Evolutionary conservation across 345 rosid genomes (phyloP), one percentile per base, ranked within the genome.

Genomic region (Gossypium ekmanianum): DNA sequence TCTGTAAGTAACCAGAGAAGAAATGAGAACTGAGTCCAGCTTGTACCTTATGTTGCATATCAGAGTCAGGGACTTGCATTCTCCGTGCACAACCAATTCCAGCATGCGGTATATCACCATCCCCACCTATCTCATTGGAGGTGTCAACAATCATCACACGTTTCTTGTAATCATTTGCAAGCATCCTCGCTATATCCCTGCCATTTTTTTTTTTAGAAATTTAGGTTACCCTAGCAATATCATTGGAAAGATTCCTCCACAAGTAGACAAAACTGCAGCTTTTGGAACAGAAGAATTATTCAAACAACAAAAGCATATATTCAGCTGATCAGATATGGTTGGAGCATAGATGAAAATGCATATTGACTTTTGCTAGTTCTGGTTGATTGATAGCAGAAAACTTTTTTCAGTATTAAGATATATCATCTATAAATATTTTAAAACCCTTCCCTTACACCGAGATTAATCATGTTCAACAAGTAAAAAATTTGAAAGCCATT

Each of bases 51-150:
- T 94, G 98, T 79, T 94, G 98, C 88, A 85, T 83, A 62, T 90
- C 91, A 81, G 88, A 84, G 81, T 89, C 79, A 39, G 90, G 92
- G n/a, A 94, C 98, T 85, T 94, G 98, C 98, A 94, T 90, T 81
- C 97, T 85, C 45, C 98, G 90, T 79, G 97, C 97, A 81, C 86
- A 86, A 55, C 98, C 97, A 10, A 94, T 94, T 76, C 97, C 96
- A 45, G 91, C 88, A 86, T 94, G 97, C 56, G 97, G 97, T 77
- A 94, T 92, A 87, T 94, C 97, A 65, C 97, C 97, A 88, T 94
- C 97, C 54, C 98, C 98, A 79, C 98, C 97, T 26, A 94, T 94
- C 91, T 94, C 98, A 81, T 88, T 94, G 34, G 96, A 92, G 65
- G 97, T 92, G 65, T 94, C 97, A 82, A 94, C 97, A 77, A 94